Base-by-base conservation (phyloP, 1,139 yeast genomes). In the Eremothecium cymbalariae region DNA sequence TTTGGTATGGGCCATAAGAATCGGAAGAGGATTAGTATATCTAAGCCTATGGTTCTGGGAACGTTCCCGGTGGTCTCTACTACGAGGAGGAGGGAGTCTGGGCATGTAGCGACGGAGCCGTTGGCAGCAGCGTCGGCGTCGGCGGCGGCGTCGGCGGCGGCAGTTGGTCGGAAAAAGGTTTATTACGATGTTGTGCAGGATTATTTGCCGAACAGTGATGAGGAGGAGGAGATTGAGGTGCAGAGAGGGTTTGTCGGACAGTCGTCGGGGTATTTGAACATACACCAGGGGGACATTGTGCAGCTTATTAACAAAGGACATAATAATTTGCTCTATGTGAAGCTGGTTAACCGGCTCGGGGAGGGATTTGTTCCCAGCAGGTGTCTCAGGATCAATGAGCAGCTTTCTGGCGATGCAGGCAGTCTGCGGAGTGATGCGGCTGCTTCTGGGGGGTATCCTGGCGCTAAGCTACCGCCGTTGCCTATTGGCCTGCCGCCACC, bases 341-440 rank as follows among this genome's bases (percentile, higher is more conserved):
- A 40, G 29, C 32, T 40, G n/a, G 42, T 49, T 1, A 45, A 43
- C 28, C 39, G 43, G 20, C 19, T 51, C 11, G 51, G 50, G 4
- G 39, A 44, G 19, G 53, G 53, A 4, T 28, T 48, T 23, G 42
- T 51, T 2, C 54, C 54, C 12, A 19, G 33, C 7, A 20, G 39
- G n/a, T 40, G 42, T 25, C 29, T 51, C 12, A 36, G 39, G 18
- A 46, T 50, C 29, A 39, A 48, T 28, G 27, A 28, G 8, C 32
- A 36, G 3, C 33, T 45, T 20, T 38, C 39, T n/a, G 18, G 18
- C 23, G n/a, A 15, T 15, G 14, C 7, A n/a, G 28, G n/a, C n/a
- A n/a, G n/a, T n/a, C n/a, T n/a, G n/a, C n/a, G n/a, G n/a, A n/a
- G n/a, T n/a, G n/a, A n/a, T n/a, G n/a, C n/a, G n/a, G n/a, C n/a